A percentile compares a stretch with the other conserved stretches of the same genome.
These are phyloP conservation scores for Penstemon eatonii DNA, from an alignment of 257 asterid species.

Conservation along the genomic window DNA sequence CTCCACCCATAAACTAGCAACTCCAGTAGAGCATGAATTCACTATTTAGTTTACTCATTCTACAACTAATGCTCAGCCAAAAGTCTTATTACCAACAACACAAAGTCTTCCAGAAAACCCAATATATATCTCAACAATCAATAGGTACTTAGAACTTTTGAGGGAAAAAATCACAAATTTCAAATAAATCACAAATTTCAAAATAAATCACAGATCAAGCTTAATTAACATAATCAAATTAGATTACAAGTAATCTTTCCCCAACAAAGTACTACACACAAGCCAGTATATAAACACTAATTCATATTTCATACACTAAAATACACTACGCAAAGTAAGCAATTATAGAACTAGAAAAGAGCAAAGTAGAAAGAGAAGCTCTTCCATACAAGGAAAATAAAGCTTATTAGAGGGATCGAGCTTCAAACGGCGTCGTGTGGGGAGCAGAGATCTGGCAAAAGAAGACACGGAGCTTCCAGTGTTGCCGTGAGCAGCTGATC, in stretches of 20 bases:
- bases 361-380: neutral
- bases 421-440: slow-evolving; percentile 85
- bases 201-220: slow-evolving; percentile 24
- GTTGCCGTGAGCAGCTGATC: slow-evolving; percentile 45
- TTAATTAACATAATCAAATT: slow-evolving; percentile 10
- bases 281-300: neutral
- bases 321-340: no score
- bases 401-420: slow-evolving; percentile 92
- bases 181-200: slow-evolving; percentile 13
- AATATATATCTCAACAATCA: neutral
- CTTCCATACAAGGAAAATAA: slow-evolving; percentile 70
- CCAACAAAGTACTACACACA: neutral
- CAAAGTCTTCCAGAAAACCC: neutral
- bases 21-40: slow-evolving; percentile 7
- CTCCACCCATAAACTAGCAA: neutral
- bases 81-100: no score
- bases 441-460: slow-evolving; percentile 88
- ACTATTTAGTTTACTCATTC: neutral
- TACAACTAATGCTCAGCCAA: neutral
- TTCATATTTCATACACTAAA: no score
- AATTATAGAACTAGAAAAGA: neutral
- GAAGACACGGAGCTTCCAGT: slow-evolving; percentile 69
- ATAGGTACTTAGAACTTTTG: no score
- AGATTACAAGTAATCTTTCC: neutral
- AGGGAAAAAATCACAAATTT: slow-evolving; percentile 4